A percentile compares a stretch with the other conserved stretches of the same genome.
Evolutionary conservation across 768 basidiomycete genomes (phyloP).

Genomic region (Pilatotrama ljubarskyi): DNA sequence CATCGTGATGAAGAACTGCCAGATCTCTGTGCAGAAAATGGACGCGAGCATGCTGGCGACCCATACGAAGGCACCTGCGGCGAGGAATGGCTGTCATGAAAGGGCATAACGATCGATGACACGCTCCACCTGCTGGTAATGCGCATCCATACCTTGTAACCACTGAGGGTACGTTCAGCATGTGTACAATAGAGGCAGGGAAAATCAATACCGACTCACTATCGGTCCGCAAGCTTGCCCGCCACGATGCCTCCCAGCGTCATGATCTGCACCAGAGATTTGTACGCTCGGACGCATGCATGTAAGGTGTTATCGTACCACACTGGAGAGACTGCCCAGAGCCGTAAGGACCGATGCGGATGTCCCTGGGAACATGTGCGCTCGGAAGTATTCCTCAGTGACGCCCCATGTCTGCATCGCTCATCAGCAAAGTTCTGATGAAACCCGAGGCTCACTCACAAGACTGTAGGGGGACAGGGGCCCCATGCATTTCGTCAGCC

Average conservation of each 20-base stretch:
- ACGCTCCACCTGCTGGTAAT: background rate
- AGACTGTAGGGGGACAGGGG: too few species aligned
- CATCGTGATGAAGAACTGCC: slow-evolving; percentile 36
- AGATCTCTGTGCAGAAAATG: slow-evolving; percentile 34
- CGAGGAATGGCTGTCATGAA: slow-evolving; percentile 31
- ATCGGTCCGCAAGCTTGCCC: slow-evolving; percentile 36
- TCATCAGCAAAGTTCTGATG: slow-evolving; percentile 14
- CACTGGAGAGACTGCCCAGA: slow-evolving; percentile 28
- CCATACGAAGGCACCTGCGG: slow-evolving; percentile 30
- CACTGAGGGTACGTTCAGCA: slow-evolving; percentile 9
- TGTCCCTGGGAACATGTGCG: slow-evolving; percentile 26
- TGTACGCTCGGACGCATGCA: background rate
- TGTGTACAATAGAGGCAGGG: background rate
- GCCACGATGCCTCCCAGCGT: slow-evolving; percentile 29
- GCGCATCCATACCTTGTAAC: slow-evolving; percentile 16
- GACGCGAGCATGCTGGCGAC: slow-evolving; percentile 32
- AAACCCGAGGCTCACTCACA: background rate
- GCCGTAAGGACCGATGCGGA: slow-evolving; percentile 22
- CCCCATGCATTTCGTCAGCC: background rate
- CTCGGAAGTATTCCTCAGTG: slow-evolving; percentile 34
- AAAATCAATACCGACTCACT: slow-evolving; percentile 26
- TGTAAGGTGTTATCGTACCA: slow-evolving; percentile 18
- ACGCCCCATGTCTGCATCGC: slow-evolving; percentile 33
- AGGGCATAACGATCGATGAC: background rate
- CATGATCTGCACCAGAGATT: slow-evolving; percentile 25